phyloP scores from a whole-genome alignment of 106 monocot species.

The Platanthera zijinensis region DNA sequence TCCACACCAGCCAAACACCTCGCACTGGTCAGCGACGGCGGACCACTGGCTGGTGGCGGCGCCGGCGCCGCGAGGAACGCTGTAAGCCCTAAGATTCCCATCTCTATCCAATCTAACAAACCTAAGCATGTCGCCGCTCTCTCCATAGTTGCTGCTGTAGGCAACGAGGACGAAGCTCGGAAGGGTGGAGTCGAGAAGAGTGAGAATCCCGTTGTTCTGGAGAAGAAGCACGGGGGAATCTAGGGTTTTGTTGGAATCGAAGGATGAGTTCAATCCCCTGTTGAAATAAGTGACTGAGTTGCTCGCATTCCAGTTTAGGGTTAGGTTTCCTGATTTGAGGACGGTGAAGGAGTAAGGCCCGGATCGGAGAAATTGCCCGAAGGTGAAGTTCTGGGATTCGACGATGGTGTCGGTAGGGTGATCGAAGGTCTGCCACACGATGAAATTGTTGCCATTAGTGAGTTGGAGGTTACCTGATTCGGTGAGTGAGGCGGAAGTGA shows the following conservation, averaged over 20 bases:
- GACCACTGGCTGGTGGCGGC: constrained; percentile 33
- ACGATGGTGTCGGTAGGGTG: constrained; percentile 65
- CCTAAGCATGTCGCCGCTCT: constrained; percentile 31
- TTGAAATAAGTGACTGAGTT: constrained; percentile 43
- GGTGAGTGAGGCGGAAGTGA: constrained; percentile 31
- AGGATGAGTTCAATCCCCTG: constrained; percentile 48
- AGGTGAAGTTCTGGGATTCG: constrained; percentile 47
- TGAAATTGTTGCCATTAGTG: constrained; percentile 13
- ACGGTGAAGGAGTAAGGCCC: constrained; percentile 61
- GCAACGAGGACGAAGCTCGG: constrained; percentile 28
- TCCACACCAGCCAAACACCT: constrained; percentile 88
- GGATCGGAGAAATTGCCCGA: constrained; percentile 25
- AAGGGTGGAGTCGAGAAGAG: constrained; percentile 27
- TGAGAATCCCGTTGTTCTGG: constrained; percentile 43
- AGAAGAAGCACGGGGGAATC: constrained; percentile 37
- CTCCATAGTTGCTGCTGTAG: constrained; percentile 81
- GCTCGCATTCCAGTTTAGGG: constrained; percentile 38
- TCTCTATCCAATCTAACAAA: constrained; percentile 63
- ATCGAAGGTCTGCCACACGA: constrained; percentile 62
- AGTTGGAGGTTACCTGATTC: constrained; percentile 57
- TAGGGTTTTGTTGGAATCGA: constrained; percentile 26
- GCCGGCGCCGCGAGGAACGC: constrained; percentile 8
- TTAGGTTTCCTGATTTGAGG: constrained; percentile 39
- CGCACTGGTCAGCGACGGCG: constrained; percentile 73
- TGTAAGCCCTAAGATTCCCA: constrained; percentile 79